Evolutionary conservation across 768 basidiomycete species (phyloP).

Genomic region (Porpolomopsis calyptriformis): DNA sequence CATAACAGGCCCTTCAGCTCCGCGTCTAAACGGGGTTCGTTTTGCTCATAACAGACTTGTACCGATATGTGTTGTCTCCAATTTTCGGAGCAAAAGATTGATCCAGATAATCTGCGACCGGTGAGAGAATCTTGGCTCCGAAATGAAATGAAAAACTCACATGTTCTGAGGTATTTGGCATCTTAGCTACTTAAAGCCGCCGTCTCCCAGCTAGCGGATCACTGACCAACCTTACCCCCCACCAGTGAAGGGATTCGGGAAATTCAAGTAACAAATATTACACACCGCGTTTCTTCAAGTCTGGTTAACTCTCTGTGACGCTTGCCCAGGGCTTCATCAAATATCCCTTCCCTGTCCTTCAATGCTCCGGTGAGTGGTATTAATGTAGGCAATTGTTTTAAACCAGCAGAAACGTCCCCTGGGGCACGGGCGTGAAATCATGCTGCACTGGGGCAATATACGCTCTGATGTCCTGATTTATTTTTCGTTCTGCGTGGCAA

Average conservation of each 20-base stretch:
- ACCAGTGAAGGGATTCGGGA: not conserved
- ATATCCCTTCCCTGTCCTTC: not conserved
- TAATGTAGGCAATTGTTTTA: no score
- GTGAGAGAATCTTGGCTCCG: not conserved
- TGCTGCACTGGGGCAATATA: no score
- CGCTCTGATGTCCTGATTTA: no score
- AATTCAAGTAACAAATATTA: not conserved
- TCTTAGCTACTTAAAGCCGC: not conserved
- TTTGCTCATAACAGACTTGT: not conserved
- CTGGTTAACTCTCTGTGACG: no score
- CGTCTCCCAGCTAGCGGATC: not conserved
- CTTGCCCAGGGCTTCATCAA: no score
- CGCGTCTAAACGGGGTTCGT: not conserved
- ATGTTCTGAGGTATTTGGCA: not conserved
- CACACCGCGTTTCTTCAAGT: no score
- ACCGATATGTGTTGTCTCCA: not conserved
- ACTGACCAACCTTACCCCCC: not conserved
- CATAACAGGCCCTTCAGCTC: not conserved
- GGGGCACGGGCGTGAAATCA: no score
- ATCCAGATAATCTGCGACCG: slow-evolving; percentile 2
- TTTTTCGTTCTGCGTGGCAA: not conserved
- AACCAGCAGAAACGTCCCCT: no score
- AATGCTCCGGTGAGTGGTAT: not conserved
- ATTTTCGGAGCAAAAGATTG: not conserved
- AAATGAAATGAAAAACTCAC: not conserved